Evolutionary conservation across 192 early-diverging fungal genomes (phyloP).

Genomic region (Fimicolochytrium jonesii): DNA sequence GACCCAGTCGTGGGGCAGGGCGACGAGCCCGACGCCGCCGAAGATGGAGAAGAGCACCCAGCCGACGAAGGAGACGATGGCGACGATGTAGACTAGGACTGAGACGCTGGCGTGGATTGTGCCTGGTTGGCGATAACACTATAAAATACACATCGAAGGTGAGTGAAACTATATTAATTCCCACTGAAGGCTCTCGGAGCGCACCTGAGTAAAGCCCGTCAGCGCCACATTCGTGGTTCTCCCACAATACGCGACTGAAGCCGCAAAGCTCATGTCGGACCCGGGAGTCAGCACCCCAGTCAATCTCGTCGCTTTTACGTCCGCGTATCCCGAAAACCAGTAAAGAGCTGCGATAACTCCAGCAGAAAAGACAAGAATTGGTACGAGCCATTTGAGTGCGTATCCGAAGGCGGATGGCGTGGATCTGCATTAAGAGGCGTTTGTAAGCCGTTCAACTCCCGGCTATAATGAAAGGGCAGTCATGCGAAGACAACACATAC

Average conservation of each 20-base stretch:
- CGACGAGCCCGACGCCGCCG: conserved; percentile 53
- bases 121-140: conserved; percentile 24
- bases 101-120: conserved; percentile 42
- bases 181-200: too few species aligned
- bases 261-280: background rate
- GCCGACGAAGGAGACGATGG: conserved; percentile 47
- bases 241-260: conserved; percentile 9
- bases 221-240: too few species aligned
- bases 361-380: conserved; percentile 40
- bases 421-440: conserved; percentile 19
- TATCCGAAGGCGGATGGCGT: conserved; percentile 31
- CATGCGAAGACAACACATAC: conserved; percentile 14
- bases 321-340: conserved; percentile 47
- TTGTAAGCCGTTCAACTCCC: background rate
- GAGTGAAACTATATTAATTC: too few species aligned
- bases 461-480: background rate
- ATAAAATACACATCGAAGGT: too few species aligned
- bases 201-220: too few species aligned
- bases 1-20: conserved; percentile 51
- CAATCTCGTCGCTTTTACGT: conserved; percentile 27
- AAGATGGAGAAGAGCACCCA: conserved; percentile 57
- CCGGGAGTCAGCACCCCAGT: conserved; percentile 18
- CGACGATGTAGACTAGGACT: conserved; percentile 50
- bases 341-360: conserved; percentile 44
- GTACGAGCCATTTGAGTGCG: conserved; percentile 54